Conservation (phyloP, 805 yeast genomes). For the Metschnikowia gelsemii region DNA sequence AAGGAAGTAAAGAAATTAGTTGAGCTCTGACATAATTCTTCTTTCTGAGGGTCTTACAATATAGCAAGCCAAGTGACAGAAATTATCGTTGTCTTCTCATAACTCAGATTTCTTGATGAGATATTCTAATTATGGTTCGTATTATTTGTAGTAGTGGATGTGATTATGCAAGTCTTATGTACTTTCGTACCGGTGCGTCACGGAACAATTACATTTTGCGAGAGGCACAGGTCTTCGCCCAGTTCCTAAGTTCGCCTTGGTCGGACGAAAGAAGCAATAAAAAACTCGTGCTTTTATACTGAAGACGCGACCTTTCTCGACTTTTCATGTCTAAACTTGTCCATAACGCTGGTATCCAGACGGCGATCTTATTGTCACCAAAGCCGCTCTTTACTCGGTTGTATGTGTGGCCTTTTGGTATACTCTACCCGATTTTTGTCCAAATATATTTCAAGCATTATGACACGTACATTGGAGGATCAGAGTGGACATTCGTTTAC, state of each 20-base stretch:
- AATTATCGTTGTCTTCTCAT: too few species aligned
- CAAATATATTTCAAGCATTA: conserved; percentile 66
- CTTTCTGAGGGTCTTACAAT: too few species aligned
- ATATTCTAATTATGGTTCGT: too few species aligned
- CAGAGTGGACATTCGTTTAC: conserved; percentile 95
- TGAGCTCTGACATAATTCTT: too few species aligned
- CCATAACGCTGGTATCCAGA: conserved; percentile 67
- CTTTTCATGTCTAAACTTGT: conserved; percentile 47
- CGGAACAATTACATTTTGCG: not conserved
- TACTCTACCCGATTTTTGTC: conserved; percentile 71
- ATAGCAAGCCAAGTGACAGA: too few species aligned
- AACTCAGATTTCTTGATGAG: too few species aligned
- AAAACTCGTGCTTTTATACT: not conserved
- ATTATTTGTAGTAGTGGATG: too few species aligned
- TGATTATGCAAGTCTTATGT: not conserved
- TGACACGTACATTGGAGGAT: conserved; percentile 79
- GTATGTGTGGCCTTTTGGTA: conserved; percentile 78
- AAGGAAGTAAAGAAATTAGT: too few species aligned
- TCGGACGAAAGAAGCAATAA: not conserved
- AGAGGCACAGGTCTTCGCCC: conserved; percentile 9
- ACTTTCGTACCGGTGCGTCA: not conserved
- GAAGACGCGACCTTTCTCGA: not conserved
- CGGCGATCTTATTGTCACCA: conserved; percentile 74
- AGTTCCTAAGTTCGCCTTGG: not conserved
- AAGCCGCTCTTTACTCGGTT: conserved; percentile 61